These are phyloP conservation scores for Manihot esculenta DNA, from an alignment of 441 rosid species.

Conservation along the genomic window DNA sequence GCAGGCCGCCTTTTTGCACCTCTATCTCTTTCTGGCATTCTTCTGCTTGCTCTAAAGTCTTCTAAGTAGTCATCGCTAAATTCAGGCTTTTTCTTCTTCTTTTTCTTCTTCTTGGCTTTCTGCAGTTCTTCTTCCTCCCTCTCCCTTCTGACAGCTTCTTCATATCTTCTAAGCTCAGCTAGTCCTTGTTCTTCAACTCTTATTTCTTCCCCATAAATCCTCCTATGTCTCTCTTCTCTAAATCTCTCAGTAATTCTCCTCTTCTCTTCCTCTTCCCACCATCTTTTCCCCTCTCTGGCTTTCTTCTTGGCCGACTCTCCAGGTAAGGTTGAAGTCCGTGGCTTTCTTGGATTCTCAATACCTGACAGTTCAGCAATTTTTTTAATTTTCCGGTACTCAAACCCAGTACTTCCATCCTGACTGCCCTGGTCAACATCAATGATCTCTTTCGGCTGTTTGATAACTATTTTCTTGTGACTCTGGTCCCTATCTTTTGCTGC, in stretches of 20 bases:
- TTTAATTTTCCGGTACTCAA: conserved; percentile 75
- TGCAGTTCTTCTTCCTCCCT: conserved; percentile 83
- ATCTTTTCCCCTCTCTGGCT: conserved; percentile 58
- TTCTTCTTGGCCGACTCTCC: conserved; percentile 57
- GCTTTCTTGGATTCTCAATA: conserved; percentile 51
- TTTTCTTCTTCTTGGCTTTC: conserved; percentile 79
- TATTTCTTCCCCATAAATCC: conserved; percentile 38
- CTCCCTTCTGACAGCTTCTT: conserved; percentile 72
- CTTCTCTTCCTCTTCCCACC: conserved; percentile 87
- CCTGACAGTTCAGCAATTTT: conserved; percentile 79
- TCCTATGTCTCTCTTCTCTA: conserved; percentile 51
- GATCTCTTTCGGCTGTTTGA: conserved; percentile 76
- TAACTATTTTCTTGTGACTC: conserved; percentile 71
- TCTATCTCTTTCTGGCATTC: conserved; percentile 66
- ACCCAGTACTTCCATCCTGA: conserved; percentile 67
- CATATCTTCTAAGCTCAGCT: conserved; percentile 67
- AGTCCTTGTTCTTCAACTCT: conserved; percentile 61
- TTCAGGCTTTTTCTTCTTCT: conserved; percentile 67
- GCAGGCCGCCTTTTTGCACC: conserved; percentile 58
- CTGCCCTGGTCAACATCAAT: conserved; percentile 69
- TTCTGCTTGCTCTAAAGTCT: conserved; percentile 56
- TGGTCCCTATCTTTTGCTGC: conserved; percentile 58
- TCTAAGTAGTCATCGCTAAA: conserved; percentile 58
- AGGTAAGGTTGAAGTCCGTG: conserved; percentile 36
- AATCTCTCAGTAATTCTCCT: conserved; percentile 53